These are phyloP conservation scores for Arctium lappa DNA, from an alignment of 129 eudicot genomes.

Conservation along the genomic window DNA sequence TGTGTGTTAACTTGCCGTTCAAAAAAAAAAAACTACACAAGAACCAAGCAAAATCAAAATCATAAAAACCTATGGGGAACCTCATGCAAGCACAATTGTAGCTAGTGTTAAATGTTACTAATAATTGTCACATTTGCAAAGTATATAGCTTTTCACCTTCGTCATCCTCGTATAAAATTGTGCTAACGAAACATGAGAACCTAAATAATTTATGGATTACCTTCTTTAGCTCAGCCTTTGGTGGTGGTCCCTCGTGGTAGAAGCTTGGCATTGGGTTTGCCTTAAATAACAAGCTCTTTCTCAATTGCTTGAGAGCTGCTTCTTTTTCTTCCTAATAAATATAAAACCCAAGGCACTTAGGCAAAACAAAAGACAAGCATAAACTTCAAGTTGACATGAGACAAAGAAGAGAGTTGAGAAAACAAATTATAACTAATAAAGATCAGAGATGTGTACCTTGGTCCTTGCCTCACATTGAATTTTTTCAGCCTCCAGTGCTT, in stretches of 20 bases:
- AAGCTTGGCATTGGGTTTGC: constrained; percentile 97
- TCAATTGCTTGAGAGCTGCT: constrained; percentile 77
- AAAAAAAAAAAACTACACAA: background rate
- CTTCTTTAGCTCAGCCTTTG: constrained; percentile 82
- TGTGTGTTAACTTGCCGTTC: too few species aligned
- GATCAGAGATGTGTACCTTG: constrained; percentile 43
- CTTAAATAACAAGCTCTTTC: constrained; percentile 72
- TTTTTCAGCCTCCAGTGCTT: constrained; percentile 82
- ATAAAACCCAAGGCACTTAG: background rate
- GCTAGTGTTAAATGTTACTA: background rate
- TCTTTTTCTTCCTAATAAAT: constrained; percentile 70
- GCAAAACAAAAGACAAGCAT: constrained; percentile 6
- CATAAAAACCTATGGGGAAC: background rate
- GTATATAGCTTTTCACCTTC: background rate
- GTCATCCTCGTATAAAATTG: background rate
- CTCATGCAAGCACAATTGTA: background rate
- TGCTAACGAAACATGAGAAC: background rate
- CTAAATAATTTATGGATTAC: constrained; percentile 22
- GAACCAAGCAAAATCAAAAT: background rate
- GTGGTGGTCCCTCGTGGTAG: constrained; percentile 93
- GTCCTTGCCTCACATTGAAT: constrained; percentile 68
- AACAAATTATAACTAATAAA: background rate
- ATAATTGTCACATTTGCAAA: background rate
- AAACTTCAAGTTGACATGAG: background rate
- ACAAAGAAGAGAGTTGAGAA: background rate